Evolutionary conservation across 352 stramenopile genomes (phyloP), one percentile per base, ranked within the genome.

Genomic region (Phytophthora agathidicida): DNA sequence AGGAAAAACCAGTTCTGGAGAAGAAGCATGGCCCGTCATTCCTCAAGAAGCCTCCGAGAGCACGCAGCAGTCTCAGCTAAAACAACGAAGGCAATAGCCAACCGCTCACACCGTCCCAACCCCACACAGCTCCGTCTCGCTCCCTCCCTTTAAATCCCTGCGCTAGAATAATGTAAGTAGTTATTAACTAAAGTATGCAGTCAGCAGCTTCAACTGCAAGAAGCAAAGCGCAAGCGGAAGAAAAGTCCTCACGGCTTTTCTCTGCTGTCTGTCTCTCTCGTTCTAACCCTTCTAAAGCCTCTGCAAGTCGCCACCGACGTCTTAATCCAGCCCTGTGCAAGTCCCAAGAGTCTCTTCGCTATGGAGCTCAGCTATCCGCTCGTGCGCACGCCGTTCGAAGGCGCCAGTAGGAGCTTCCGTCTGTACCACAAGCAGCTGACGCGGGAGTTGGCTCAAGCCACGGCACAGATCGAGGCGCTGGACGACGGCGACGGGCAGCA

Each of bases 401-500:
- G 79, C 37, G 77, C 71, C 30, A 93, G 86, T 71, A 86, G 80
- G 63, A 81, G 46, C 23, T 94, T 94, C 42, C 85, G 85, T 0
- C 63, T 93, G 30, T 90, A 91, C 31, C 79, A 94, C 56, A 92
- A 91, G 62, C 77, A 94, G 44, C 60, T 94, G 27, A 86, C 77
- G 23, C 75, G 78, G 32, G 83, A 94, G 60, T 33, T 94, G 10
- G 63, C 65, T 22, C 54, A 64, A 27, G 59, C 84, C n/a, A 68
- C 67, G 16, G 68, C 76, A 43, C 57, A 73, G 28, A 77, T 91
- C 26, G 46, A 84, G 13, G 69, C 68, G 16, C 42, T 94, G 38
- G 65, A 80, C 32, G 57, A 76, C 20, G 71, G 77, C 23, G 63
- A 77, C n/a, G 73, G 75, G 31, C 82, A 92, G 56, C 77, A 82